Percentiles rank a stretch among this genome's conserved stretches.
phyloP scores from a whole-genome alignment of 1,284 basidiomycete species.

The Boletus subluridellus region DNA sequence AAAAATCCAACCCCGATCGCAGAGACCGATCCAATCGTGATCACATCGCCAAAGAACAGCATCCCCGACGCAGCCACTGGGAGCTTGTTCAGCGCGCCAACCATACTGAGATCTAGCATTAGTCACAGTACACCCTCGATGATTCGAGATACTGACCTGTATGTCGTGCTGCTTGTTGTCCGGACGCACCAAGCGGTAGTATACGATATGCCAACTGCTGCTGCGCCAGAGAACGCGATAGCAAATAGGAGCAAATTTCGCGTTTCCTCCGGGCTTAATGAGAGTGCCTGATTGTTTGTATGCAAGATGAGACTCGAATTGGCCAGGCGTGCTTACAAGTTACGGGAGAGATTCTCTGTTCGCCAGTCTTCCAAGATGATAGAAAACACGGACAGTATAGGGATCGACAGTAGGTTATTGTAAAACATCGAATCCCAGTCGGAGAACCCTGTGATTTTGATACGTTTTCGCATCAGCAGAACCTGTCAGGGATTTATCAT shows the following conservation, averaged over 20 bases:
- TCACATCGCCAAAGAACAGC: conserved; percentile 91
- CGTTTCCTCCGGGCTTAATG: conserved; percentile 74
- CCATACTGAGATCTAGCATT: conserved; percentile 70
- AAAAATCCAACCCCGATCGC: conserved; percentile 89
- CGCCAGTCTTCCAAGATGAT: conserved; percentile 92
- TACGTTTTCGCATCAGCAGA: conserved; percentile 93
- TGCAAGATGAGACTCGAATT: conserved; percentile 4
- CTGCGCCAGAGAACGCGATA: conserved; percentile 94
- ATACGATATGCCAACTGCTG: conserved; percentile 96
- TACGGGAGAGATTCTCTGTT: conserved; percentile 68
- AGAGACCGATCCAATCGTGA: conserved; percentile 83
- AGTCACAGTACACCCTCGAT: conserved; percentile 3
- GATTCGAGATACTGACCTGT: conserved; percentile 55
- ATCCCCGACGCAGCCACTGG: conserved; percentile 96
- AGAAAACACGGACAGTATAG: conserved; percentile 82
- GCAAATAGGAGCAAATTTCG: conserved; percentile 79
- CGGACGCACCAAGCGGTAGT: conserved; percentile 99
- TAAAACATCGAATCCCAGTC: conserved; percentile 99
- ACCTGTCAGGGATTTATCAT: conserved; percentile 49
- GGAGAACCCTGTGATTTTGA: conserved; percentile 97
- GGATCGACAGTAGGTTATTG: conserved; percentile 95
- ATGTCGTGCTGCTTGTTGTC: conserved; percentile 95
- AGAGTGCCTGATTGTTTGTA: conserved; percentile 1
- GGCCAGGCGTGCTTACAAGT: conserved; percentile 68
- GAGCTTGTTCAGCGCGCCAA: conserved; percentile 97